Conservation (phyloP, 768 basidiomycete genomes). For the Xanthoconium stramineum region DNA sequence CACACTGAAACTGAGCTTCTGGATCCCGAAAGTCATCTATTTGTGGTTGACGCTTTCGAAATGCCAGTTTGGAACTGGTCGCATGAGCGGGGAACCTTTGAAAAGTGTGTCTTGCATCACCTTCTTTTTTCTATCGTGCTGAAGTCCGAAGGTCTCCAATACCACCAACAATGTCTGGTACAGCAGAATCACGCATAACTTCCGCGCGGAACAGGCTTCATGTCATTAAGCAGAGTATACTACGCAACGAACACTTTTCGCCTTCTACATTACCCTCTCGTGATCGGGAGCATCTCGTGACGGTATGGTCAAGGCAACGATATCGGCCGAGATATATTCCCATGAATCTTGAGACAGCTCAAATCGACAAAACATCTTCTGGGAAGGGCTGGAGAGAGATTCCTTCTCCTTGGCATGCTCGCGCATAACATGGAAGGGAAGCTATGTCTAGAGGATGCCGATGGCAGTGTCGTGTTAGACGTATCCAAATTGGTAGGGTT, state of each 20-base stretch:
- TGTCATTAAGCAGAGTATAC: slow-evolving; percentile 88
- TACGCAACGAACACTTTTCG: slow-evolving; percentile 96
- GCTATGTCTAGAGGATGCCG: slow-evolving; percentile 88
- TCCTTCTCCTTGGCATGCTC: slow-evolving; percentile 92
- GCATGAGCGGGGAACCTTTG: slow-evolving; percentile 79
- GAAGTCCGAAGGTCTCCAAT: slow-evolving; percentile 38
- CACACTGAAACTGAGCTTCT: slow-evolving; percentile 57
- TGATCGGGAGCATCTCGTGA: slow-evolving; percentile 84
- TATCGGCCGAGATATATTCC: slow-evolving; percentile 14
- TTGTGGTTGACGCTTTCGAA: slow-evolving; percentile 86
- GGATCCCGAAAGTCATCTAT: slow-evolving; percentile 79
- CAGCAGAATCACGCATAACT: slow-evolving; percentile 75
- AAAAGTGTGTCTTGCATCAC: slow-evolving; percentile 53
- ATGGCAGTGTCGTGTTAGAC: slow-evolving; percentile 86
- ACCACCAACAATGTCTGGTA: slow-evolving; percentile 70
- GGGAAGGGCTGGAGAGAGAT: slow-evolving; percentile 84
- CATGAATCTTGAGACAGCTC: slow-evolving; percentile 47
- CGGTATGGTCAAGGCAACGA: slow-evolving; percentile 47
- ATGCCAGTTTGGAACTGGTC: slow-evolving; percentile 97
- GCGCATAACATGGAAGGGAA: slow-evolving; percentile 86
- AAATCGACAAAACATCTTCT: slow-evolving; percentile 95
- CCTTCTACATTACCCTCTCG: slow-evolving; percentile 90
- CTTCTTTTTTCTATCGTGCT: slow-evolving; percentile 3
- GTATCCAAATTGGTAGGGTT: slow-evolving; percentile 72
- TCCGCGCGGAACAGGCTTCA: slow-evolving; percentile 83